Evolutionary conservation across 2,329 filamentous ascomycete species (phyloP), one percentile per base, ranked within the genome.

Genomic region (Aspergillus japonicus): DNA sequence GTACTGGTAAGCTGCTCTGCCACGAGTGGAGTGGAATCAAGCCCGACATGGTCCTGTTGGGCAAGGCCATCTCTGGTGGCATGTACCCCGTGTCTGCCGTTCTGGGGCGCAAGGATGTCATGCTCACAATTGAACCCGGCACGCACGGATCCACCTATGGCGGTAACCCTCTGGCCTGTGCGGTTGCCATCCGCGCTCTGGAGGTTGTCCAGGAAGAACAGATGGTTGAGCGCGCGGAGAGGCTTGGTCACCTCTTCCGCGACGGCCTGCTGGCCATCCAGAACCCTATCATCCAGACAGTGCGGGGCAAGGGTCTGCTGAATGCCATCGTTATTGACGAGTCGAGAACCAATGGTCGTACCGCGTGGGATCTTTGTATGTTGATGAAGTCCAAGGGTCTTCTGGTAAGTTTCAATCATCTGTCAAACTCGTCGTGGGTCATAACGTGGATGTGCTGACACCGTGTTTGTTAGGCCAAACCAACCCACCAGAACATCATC

Each of bases 51-150:
- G 89, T 99, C 24, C 89, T 96, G 51, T 87, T 99, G 35, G 95
- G 95, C 73, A 99, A 99, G 82, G 95, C 95, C 68, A 96, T 99
- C 75, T 96, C 92, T 35, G 95, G 95, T 64, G 95, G 95, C 77
- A 95, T 98, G 89, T 99, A 99, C 80, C 95, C 95, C n/a, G 95
- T 99, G 59, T 96, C 92, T 62, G 92, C 89, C 70, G 93, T 99
- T 52, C 83, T 99, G 55, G 89, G 90, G 63, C 88, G 88, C 70
- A 92, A 89, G 79, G 93, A 97, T 59, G 83, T 98, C 64, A 97
- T 99, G 93, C 85, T 97, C 66, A 95, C 94, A 10, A 84, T 99
- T 64, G 95, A 99, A 82, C 91, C 95, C 26, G 95, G 95, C 61
- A 98, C 95, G 26, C 95, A 99, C 78, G 95, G 95, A 52, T 96